A percentile compares a stretch with the other conserved stretches of the same genome.
phyloP scores from a whole-genome alignment of 139 green algal species.

The Medakamo hakoo region DNA sequence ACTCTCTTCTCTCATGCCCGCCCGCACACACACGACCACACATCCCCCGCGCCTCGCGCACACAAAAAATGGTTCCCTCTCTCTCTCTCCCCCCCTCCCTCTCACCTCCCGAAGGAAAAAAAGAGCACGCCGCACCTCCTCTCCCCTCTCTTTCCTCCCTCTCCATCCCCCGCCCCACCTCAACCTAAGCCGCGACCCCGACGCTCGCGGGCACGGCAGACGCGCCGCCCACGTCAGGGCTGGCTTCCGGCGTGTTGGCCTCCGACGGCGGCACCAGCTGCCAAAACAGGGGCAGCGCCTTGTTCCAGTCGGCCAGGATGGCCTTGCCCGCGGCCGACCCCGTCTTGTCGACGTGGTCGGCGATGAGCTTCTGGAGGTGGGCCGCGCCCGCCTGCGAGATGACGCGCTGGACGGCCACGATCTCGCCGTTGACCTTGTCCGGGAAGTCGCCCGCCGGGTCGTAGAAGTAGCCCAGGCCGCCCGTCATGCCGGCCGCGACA shows the following conservation, averaged over 20 bases:
- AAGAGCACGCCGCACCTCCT: neutral
- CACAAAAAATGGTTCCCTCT: too few species aligned
- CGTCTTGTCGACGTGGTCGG: constrained; percentile 66
- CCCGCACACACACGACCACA: too few species aligned
- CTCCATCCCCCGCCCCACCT: neutral
- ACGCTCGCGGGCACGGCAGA: too few species aligned
- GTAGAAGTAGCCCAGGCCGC: constrained; percentile 92
- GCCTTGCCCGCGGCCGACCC: constrained; percentile 46
- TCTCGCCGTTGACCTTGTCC: constrained; percentile 90
- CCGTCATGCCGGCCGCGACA: constrained; percentile 95
- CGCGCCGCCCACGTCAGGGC: too few species aligned
- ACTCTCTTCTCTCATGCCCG: too few species aligned
- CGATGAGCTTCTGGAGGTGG: constrained; percentile 74
- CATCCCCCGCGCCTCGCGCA: too few species aligned
- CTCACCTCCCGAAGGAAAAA: neutral
- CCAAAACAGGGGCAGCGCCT: constrained; percentile 72
- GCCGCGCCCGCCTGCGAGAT: constrained; percentile 55
- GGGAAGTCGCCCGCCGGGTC: constrained; percentile 84
- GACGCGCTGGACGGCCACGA: constrained; percentile 87
- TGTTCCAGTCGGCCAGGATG: constrained; percentile 71
- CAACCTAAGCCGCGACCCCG: neutral
- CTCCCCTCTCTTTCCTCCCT: too few species aligned
- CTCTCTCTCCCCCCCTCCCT: too few species aligned
- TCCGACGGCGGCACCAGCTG: constrained; percentile 89
- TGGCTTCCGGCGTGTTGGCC: constrained; percentile 48